Evolutionary conservation across 1,284 basidiomycete species (phyloP), one percentile per base, ranked within the genome.

Genomic region (Lignosus rhinocerotis): DNA sequence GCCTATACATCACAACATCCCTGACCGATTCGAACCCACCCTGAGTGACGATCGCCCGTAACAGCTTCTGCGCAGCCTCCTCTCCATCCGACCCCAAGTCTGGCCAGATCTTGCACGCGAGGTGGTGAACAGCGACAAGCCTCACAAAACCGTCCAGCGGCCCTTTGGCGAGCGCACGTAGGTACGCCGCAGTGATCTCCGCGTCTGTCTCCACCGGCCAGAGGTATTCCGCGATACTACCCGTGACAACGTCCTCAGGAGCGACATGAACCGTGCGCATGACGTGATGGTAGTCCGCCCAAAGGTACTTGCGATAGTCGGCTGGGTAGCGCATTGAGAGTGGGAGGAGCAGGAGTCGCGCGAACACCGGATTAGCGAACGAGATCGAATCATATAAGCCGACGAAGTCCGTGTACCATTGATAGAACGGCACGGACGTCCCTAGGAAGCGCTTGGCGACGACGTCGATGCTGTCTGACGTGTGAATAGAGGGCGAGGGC

Each of bases 361-460:
- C 86, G 70, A 98, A 98, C 1, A 85, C 72, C 0, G 81, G 78
- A 67, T 98, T 86, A 7, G 88, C 86, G 72, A 96, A 96, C 2
- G 96, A 98, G 61, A 96, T 86, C 1, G 93, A 83, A 66, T 95
- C 93, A 76, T 95, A 98, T 8, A 98, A 76, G 0, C 84, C 88
- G 51, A 97, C 79, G 64, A 98, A 89, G 72, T 98, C 95, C 31
- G 92, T 92, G 77, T 96, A 99, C 70, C 92, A 92, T 70, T 97
- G 94, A 77, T 89, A 98, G 79, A 97, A 98, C 0, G 94, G 92
- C 0, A 85, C 86, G 1, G 79, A 78, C 2, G 77, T 49, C 0
- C 88, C 87, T 7, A 94, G 82, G 73, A 92, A 90, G 9, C 78
- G 77, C 10, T 69, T 66, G 1, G 90, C 80, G 2, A 82, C 84